Percentiles rank a stretch among this genome's conserved stretches.
These are phyloP conservation scores for Pinus albicaulis DNA, from an alignment of 75 land plant species.

Conservation along the genomic window DNA sequence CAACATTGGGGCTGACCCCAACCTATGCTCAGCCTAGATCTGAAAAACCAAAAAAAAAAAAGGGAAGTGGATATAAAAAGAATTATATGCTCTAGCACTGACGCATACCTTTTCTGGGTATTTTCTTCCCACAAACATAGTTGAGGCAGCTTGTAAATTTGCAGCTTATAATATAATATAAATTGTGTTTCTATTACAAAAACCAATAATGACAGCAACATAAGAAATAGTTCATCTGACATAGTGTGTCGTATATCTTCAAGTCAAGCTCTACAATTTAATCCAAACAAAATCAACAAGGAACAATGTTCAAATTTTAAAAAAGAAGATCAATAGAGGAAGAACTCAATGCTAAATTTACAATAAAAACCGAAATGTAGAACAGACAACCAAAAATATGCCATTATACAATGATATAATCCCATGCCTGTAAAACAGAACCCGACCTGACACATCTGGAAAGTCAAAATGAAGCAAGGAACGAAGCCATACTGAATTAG, in stretches of 20 bases:
- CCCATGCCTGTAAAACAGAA: background rate
- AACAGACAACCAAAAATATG: background rate
- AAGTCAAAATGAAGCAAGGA: background rate
- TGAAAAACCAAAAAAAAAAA: too few species aligned
- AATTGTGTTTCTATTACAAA: constrained; percentile 9
- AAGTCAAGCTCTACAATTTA: background rate
- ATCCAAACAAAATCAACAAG: background rate
- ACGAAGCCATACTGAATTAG: constrained; percentile 65
- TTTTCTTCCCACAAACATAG: too few species aligned
- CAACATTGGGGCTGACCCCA: too few species aligned
- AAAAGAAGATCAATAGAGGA: background rate
- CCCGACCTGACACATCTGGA: background rate
- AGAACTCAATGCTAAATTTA: background rate
- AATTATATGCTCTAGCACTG: too few species aligned
- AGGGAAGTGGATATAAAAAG: too few species aligned
- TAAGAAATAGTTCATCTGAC: background rate
- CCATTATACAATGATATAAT: background rate
- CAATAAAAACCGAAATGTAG: background rate
- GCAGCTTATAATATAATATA: background rate
- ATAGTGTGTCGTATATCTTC: background rate
- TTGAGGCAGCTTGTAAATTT: too few species aligned
- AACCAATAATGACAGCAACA: background rate
- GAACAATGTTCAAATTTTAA: background rate
- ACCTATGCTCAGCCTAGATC: too few species aligned
- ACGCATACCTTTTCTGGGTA: too few species aligned